These are phyloP conservation scores for Serendipita sp. DNA, from an alignment of 768 basidiomycete genomes.

Conservation along the genomic window DNA sequence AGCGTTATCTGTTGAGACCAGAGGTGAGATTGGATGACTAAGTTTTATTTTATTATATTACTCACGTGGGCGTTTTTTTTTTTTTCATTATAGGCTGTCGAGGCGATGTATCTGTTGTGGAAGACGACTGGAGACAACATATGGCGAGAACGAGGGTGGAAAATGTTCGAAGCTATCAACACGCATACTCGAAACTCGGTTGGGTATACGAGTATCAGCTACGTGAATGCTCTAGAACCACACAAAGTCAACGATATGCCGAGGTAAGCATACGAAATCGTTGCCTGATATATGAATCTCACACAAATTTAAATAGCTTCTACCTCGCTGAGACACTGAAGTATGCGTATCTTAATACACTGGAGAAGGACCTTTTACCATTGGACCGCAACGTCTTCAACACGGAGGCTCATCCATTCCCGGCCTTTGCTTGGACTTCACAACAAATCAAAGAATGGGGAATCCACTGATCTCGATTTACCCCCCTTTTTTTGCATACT, in stretches of 20 bases:
- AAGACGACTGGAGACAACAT: slow-evolving; percentile 13
- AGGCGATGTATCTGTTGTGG: slow-evolving; percentile 13
- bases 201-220: slow-evolving; percentile 13
- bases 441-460: neutral
- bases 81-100: slow-evolving; percentile 10
- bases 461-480: neutral
- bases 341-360: slow-evolving; percentile 12
- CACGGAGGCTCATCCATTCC: slow-evolving; percentile 15
- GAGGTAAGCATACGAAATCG: slow-evolving; percentile 8
- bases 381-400: slow-evolving; percentile 12
- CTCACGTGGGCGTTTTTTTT: neutral
- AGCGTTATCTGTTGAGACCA: slow-evolving; percentile 13
- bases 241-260: slow-evolving; percentile 9
- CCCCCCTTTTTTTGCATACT: too few species aligned
- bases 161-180: slow-evolving; percentile 14
- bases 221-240: slow-evolving; percentile 8
- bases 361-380: slow-evolving; percentile 8
- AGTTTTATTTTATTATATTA: neutral
- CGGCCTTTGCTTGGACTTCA: slow-evolving; percentile 11
- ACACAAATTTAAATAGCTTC: slow-evolving; percentile 7
- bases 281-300: neutral
- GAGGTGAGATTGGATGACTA: slow-evolving; percentile 10
- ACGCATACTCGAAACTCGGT: slow-evolving; percentile 9
- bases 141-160: slow-evolving; percentile 17
- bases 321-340: slow-evolving; percentile 14